phyloP scores from a whole-genome alignment of 2,329 filamentous ascomycete genomes.

The Lachnellula occidentalis region DNA sequence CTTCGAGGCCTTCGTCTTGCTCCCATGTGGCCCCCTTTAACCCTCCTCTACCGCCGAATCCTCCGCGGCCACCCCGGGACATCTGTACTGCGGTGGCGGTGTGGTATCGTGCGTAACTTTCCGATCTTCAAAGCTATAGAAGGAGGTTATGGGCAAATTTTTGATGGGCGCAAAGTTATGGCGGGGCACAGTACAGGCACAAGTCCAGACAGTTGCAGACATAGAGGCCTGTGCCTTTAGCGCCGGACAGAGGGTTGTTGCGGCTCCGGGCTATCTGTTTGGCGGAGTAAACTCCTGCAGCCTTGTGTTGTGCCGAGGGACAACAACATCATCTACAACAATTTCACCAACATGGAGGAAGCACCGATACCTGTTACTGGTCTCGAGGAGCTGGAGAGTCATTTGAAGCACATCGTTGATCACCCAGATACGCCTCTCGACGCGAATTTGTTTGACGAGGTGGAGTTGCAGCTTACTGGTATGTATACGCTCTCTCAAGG shows the following conservation, averaged over 20 bases:
- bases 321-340: not conserved
- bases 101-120: not conserved
- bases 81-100: slow-evolving; percentile 9
- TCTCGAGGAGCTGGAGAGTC: slow-evolving; percentile 48
- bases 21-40: slow-evolving; percentile 31
- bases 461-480: slow-evolving; percentile 55
- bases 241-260: not conserved
- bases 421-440: slow-evolving; percentile 40
- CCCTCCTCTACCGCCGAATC: slow-evolving; percentile 15
- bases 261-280: not conserved
- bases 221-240: not conserved
- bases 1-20: slow-evolving; percentile 24
- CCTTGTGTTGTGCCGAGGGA: no score
- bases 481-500: slow-evolving; percentile 5
- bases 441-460: slow-evolving; percentile 50
- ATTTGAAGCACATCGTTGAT: slow-evolving; percentile 46
- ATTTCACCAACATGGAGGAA: slow-evolving; percentile 31
- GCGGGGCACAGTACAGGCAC: not conserved
- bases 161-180: not conserved
- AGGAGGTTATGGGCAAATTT: not conserved
- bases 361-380: slow-evolving; percentile 40
- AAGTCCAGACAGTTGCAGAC: no score
- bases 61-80: slow-evolving; percentile 25
- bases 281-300: no score
- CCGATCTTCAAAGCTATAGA: not conserved